Base-by-base conservation (phyloP, 495 filamentous ascomycete genomes). In the Aspergillus hancockii region DNA sequence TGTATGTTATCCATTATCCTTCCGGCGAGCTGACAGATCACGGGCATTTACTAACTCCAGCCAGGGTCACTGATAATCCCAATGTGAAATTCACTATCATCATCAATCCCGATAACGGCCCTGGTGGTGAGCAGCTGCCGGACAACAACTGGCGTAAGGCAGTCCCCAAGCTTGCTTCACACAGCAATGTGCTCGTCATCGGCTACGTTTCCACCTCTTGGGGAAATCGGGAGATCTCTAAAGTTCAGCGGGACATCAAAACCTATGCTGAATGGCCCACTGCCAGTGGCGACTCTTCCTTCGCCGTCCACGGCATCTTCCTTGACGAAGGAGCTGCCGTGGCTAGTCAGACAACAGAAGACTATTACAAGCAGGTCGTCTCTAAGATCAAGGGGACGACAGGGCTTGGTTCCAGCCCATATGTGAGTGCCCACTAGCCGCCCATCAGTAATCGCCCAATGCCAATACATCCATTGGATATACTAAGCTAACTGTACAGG, bases 171-270 rank as follows among this genome's bases (percentile, higher is more conserved):
- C 69, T 80, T 25, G 66, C 74, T 12, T 9, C 47, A 1, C 56
- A 67, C 31, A 13, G 62, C 21, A 80, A 80, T 58, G 70, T 77
- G 22, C 61, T 43, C 12, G 67, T 75, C 10, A 59, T 81, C 22
- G 79, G 78, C 55, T 81, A 81, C 58, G 72, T 81, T 13, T 63
- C 69, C 21, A 78, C 71, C 23, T 57, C 50, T 53, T 79, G 69
- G 25, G 69, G 72, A 3, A 57, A 65, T 12, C 59, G 76, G 1
- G 50, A 57, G 1, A 25, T 68, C 19, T 43, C 14, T 4, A 54
- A 64, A 9, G 64, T 74, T 3, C 25, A 65, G n/a, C 21, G 38
- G 2, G 77, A 81, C 45, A 61, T 78, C 43, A 54, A 54, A 3
- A 60, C 53, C 10, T 78, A 76, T 56, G 60, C 67, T 13, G 51